phyloP scores from a whole-genome alignment of 805 yeast genomes.

The Kregervanrija fluxuum region DNA sequence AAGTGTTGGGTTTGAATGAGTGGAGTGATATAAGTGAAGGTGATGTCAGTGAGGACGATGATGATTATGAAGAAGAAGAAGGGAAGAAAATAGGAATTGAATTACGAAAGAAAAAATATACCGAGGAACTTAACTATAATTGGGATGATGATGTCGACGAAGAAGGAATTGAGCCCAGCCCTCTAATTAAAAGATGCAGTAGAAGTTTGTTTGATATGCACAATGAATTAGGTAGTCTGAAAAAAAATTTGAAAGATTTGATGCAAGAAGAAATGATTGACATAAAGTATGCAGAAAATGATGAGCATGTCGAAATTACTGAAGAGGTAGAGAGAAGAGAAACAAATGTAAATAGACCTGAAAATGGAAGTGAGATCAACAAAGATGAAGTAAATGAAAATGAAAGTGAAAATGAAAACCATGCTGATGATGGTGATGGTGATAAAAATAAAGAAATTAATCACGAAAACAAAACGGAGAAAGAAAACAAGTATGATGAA shows the following conservation, averaged over 20 bases:
- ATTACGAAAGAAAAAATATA: too few species aligned
- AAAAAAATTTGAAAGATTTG: slow-evolving; percentile 6
- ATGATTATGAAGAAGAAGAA: background rate
- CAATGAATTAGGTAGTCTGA: slow-evolving; percentile 4
- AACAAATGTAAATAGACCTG: background rate
- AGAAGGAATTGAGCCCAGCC: slow-evolving; percentile 6
- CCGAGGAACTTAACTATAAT: background rate
- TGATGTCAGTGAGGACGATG: background rate
- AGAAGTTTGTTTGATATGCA: slow-evolving; percentile 8
- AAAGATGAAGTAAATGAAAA: background rate
- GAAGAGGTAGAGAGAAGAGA: background rate
- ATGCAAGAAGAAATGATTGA: slow-evolving; percentile 1
- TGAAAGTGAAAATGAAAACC: background rate
- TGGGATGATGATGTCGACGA: background rate
- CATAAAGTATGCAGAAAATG: too few species aligned
- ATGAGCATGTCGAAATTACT: too few species aligned
- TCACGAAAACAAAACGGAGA: slow-evolving; percentile 8
- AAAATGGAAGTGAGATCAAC: background rate
- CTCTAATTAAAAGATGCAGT: slow-evolving; percentile 5
- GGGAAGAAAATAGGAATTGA: background rate
- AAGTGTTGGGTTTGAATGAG: slow-evolving; percentile 1
- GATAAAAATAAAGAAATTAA: background rate
- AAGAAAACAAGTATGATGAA: slow-evolving; percentile 8
- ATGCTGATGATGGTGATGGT: background rate
- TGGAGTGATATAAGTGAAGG: slow-evolving; percentile 4